Evolutionary conservation across 345 rosid genomes (phyloP), one percentile per base, ranked within the genome.

Genomic region (Hirschfeldia incana): DNA sequence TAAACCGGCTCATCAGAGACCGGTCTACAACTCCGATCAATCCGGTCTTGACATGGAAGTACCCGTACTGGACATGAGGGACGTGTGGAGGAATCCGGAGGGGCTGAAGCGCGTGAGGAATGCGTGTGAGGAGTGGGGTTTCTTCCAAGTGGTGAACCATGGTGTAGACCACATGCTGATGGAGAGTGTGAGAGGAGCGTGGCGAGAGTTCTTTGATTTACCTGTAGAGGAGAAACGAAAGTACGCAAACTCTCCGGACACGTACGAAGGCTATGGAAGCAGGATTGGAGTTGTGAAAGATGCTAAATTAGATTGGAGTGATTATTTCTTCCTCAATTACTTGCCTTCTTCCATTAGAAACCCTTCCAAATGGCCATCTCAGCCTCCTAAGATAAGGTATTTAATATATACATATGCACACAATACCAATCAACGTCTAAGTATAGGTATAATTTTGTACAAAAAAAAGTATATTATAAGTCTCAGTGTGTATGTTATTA

Each of bases 201-300:
- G 98, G 97, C 79, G 91, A 28, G 85, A 84, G 34, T 94, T 94
- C 83, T 94, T 94, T 55, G 86, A 84, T 73, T 82, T 81, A 11
- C 99, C 99, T 3, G n/a, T 87, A 59, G 93, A 91, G 15, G 74
- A 68, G 39, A 95, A 91, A 78, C 91, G 85, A 53, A 76, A 72
- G 57, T 88, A 87, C 17, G 92, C 98, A 5, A 95, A 93, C 79
- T 66, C 85, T 0, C 98, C 98, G n/a, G 84, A 75, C 4, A 91
- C 97, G 1, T 94, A 94, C 10, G 97, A 91, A 80, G 98, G 98
- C 5, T 94, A 92, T 76, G 98, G 98, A 5, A 94, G 98, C 75
- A 86, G 97, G 6, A 70, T 95, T 61, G 98, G 99, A 0, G 86
- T 91, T 1, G 89, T 91, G 79, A 90, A 93, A 70, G 97, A 85